Conservation (phyloP, 768 basidiomycete genomes). For the Chiua virens region DNA sequence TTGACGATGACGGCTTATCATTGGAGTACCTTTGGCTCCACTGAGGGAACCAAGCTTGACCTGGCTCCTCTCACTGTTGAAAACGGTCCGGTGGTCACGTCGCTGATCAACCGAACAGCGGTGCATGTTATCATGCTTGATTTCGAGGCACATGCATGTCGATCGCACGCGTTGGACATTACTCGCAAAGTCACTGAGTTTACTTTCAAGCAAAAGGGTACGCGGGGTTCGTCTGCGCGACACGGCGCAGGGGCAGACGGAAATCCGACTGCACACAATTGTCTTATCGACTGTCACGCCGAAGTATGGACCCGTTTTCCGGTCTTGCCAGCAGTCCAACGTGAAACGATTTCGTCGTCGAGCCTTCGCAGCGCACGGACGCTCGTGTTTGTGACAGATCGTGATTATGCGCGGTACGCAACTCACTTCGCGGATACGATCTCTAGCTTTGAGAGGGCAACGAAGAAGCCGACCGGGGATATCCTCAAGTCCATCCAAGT, state of each 20-base stretch:
- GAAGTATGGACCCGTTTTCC: conserved; percentile 65
- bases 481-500: conserved; percentile 41
- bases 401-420: conserved; percentile 34
- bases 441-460: conserved; percentile 44
- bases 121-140: conserved; percentile 47
- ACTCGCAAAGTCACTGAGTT: conserved; percentile 57
- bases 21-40: conserved; percentile 56
- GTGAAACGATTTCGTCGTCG: conserved; percentile 41
- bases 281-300: conserved; percentile 51
- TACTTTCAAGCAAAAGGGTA: conserved; percentile 48
- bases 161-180: conserved; percentile 50
- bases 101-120: conserved; percentile 41
- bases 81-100: conserved; percentile 38
- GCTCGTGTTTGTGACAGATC: conserved; percentile 46
- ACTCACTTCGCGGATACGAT: conserved; percentile 49
- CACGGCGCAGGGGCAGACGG: not conserved
- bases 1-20: conserved; percentile 44
- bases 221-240: conserved; percentile 13
- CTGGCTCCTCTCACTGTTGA: conserved; percentile 27
- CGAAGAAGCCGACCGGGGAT: conserved; percentile 52
- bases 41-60: conserved; percentile 41
- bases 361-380: conserved; percentile 32
- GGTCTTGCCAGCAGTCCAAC: conserved; percentile 50
- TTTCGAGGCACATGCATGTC: conserved; percentile 26
- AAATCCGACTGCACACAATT: conserved; percentile 41